Evolutionary conservation across 306 rosid species (phyloP).

Genomic region (apple (Malus domestica)): ASM211411v1 NC_041793.1:35566001-35566500

Average conservation of each 20-base stretch:
- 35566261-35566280: not conserved
- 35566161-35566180: conserved; percentile 23
- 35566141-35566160: conserved; percentile 16
- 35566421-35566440: not conserved
- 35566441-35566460: not conserved
- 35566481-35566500: not conserved
- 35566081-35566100: not conserved
- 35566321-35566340: conserved; percentile 33
- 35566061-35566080: not conserved
- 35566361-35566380: not conserved
- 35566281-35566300: conserved; percentile 2
- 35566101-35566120: not conserved
- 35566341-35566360: conserved; percentile 2
- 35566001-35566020: not conserved
- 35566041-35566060: not conserved
- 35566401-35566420: not conserved
- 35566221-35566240: not conserved
- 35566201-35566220: conserved; percentile 2
- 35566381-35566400: not conserved
- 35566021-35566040: not conserved
- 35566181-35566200: conserved; percentile 10
- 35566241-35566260: not conserved
- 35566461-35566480: not conserved
- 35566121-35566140: conserved; percentile 13
- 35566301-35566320: conserved; percentile 13